A percentile compares a stretch with the other conserved stretches of the same genome.
phyloP scores from a whole-genome alignment of 2,329 filamentous ascomycete species.

The Trichoderma polysporum region DNA sequence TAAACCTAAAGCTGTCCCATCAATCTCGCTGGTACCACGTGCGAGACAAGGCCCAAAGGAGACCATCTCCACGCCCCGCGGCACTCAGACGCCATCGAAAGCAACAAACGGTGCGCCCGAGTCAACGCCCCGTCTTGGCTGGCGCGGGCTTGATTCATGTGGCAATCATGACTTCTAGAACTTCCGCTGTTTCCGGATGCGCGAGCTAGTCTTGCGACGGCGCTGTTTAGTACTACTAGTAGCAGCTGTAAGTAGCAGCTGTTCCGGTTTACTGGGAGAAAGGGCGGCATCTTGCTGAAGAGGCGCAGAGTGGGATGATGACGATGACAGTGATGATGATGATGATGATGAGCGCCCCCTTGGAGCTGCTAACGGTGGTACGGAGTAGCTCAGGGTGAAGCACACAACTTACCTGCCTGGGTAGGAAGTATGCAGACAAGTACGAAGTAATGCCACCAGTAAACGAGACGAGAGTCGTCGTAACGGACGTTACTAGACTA shows the following conservation, averaged over 20 bases:
- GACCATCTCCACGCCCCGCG: conserved; percentile 10
- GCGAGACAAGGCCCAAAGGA: conserved; percentile 10
- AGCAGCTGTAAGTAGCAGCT: too few species aligned
- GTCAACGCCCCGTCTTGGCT: conserved; percentile 14
- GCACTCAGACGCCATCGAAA: conserved; percentile 14
- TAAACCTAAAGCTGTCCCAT: conserved; percentile 17
- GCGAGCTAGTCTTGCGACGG: not conserved
- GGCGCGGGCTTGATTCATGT: conserved; percentile 4
- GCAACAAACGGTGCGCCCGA: not conserved
- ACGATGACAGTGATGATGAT: not conserved
- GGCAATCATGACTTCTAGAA: conserved; percentile 15
- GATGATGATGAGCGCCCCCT: not conserved
- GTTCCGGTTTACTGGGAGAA: not conserved
- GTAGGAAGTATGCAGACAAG: too few species aligned
- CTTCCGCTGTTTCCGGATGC: conserved; percentile 15
- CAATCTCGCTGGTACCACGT: conserved; percentile 15
- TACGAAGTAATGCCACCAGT: too few species aligned
- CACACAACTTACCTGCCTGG: too few species aligned
- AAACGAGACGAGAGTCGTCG: not conserved
- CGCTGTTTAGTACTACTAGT: too few species aligned
- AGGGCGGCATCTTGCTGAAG: not conserved
- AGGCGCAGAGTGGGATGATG: not conserved
- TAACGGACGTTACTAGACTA: not conserved
- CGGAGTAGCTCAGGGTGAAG: not conserved
- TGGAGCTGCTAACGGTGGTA: not conserved